These are phyloP conservation scores for Clonostachys solani DNA, from an alignment of 2,329 filamentous ascomycete species.

Conservation along the genomic window DNA sequence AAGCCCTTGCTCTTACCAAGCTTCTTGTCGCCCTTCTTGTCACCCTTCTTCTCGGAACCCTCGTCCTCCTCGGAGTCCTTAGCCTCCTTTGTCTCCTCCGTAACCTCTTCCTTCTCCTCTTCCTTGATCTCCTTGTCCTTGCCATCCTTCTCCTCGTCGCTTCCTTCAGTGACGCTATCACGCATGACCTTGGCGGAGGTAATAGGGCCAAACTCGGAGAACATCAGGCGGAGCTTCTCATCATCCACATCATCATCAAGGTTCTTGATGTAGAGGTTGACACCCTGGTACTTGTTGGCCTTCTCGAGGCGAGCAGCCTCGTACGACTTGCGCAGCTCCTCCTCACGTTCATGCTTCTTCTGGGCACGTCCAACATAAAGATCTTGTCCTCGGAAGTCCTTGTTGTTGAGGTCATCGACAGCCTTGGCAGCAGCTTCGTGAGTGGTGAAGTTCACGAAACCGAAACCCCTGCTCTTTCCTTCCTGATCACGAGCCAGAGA, in stretches of 20 bases:
- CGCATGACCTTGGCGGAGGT: slow-evolving; percentile 99
- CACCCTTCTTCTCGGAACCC: slow-evolving; percentile 52
- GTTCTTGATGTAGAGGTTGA: slow-evolving; percentile 99
- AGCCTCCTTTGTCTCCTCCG: slow-evolving; percentile 35
- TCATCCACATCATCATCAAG: slow-evolving; percentile 95
- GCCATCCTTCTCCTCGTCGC: slow-evolving; percentile 50
- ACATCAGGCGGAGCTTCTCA: slow-evolving; percentile 93
- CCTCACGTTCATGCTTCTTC: slow-evolving; percentile 99
- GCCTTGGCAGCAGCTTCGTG: slow-evolving; percentile 84
- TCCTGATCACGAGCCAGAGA: slow-evolving; percentile 86
- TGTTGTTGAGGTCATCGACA: slow-evolving; percentile 88
- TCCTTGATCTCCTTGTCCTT: slow-evolving; percentile 46
- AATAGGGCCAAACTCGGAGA: slow-evolving; percentile 87
- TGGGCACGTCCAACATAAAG: slow-evolving; percentile 97
- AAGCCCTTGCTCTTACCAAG: slow-evolving; percentile 99
- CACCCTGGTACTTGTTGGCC: slow-evolving; percentile 98
- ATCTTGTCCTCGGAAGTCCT: slow-evolving; percentile 89
- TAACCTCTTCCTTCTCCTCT: slow-evolving; percentile 33
- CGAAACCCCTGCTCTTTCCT: slow-evolving; percentile 92
- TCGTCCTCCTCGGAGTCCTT: slow-evolving; percentile 40
- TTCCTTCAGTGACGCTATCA: slow-evolving; percentile 59
- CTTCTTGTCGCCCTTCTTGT: slow-evolving; percentile 53
- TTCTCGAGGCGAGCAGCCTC: slow-evolving; percentile 97
- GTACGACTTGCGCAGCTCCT: slow-evolving; percentile 98
- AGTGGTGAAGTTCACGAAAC: slow-evolving; percentile 92